Evolutionary conservation across 1,284 basidiomycete genomes (phyloP).

Genomic region (Coriolopsis trogii): DNA sequence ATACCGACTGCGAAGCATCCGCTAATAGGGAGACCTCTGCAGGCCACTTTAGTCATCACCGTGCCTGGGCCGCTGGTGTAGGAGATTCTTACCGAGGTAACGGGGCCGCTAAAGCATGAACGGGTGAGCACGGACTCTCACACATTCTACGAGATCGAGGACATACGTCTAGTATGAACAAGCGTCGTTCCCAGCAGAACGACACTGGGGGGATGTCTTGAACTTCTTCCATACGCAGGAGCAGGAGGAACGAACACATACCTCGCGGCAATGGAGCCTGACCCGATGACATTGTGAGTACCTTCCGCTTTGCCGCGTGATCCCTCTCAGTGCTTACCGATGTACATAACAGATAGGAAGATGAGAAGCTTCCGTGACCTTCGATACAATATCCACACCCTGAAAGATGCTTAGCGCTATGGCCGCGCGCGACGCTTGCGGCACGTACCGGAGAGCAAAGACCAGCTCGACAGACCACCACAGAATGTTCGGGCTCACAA

Average conservation of each 20-base stretch:
- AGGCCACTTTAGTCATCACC: too few relatives aligned
- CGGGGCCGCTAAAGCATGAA: too few relatives aligned
- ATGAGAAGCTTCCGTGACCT: not conserved
- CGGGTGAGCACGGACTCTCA: too few relatives aligned
- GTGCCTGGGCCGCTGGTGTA: too few relatives aligned
- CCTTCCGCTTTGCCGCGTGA: too few relatives aligned
- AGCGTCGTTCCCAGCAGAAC: too few relatives aligned
- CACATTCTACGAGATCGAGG: too few relatives aligned
- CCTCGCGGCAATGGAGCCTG: too few relatives aligned
- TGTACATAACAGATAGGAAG: conserved; percentile 1
- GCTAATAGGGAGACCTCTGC: not conserved
- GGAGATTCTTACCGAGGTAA: too few relatives aligned
- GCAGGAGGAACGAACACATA: too few relatives aligned
- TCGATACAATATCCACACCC: conserved; percentile 6
- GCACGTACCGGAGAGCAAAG: conserved; percentile 1
- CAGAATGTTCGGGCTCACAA: not conserved
- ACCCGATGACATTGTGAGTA: too few relatives aligned
- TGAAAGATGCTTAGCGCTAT: not conserved
- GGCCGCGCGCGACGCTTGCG: not conserved
- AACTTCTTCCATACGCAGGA: not conserved
- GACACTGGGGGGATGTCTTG: not conserved
- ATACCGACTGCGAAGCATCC: not conserved
- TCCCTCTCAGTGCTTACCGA: not conserved
- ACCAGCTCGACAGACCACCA: conserved; percentile 10
- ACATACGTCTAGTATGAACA: too few relatives aligned